phyloP scores from a whole-genome alignment of 2,329 filamentous ascomycete genomes.

The Xylaria sp. region DNA sequence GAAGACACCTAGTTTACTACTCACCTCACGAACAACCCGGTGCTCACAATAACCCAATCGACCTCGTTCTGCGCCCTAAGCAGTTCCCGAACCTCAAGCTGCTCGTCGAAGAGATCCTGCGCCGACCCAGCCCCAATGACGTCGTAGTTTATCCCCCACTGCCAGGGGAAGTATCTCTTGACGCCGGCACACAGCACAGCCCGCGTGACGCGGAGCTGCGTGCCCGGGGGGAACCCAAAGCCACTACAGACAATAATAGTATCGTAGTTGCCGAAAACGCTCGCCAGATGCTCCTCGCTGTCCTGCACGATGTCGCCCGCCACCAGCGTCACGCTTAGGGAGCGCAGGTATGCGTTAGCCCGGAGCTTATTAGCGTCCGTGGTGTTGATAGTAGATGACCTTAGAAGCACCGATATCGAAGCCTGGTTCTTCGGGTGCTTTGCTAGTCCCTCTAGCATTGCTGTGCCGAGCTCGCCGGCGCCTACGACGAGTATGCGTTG shows the following conservation, averaged over 20 bases:
- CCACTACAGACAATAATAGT: slow-evolving; percentile 70
- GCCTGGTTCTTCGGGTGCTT: slow-evolving; percentile 55
- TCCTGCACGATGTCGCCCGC: slow-evolving; percentile 54
- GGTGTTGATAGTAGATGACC: slow-evolving; percentile 58
- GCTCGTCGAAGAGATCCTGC: slow-evolving; percentile 75
- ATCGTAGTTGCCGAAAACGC: slow-evolving; percentile 58
- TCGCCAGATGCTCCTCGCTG: slow-evolving; percentile 52
- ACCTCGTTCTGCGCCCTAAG: slow-evolving; percentile 60
- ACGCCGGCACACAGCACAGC: slow-evolving; percentile 60
- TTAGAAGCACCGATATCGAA: slow-evolving; percentile 63
- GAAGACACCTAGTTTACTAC: neutral
- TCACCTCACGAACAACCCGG: slow-evolving; percentile 67
- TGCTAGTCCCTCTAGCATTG: slow-evolving; percentile 63
- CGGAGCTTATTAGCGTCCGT: slow-evolving; percentile 51
- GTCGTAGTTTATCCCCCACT: slow-evolving; percentile 79
- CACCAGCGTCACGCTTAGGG: slow-evolving; percentile 55
- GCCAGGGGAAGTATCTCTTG: slow-evolving; percentile 73
- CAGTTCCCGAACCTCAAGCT: slow-evolving; percentile 66
- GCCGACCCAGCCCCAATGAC: slow-evolving; percentile 65
- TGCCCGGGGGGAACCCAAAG: slow-evolving; percentile 65
- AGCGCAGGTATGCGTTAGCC: slow-evolving; percentile 49
- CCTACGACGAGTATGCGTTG: slow-evolving; percentile 67
- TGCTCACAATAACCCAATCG: slow-evolving; percentile 73
- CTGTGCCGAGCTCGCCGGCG: slow-evolving; percentile 71
- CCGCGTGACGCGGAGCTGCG: slow-evolving; percentile 65